Evolutionary conservation across 345 rosid genomes (phyloP), one percentile per base, ranked within the genome.

Genomic region (Bruguiera parviflora): DNA sequence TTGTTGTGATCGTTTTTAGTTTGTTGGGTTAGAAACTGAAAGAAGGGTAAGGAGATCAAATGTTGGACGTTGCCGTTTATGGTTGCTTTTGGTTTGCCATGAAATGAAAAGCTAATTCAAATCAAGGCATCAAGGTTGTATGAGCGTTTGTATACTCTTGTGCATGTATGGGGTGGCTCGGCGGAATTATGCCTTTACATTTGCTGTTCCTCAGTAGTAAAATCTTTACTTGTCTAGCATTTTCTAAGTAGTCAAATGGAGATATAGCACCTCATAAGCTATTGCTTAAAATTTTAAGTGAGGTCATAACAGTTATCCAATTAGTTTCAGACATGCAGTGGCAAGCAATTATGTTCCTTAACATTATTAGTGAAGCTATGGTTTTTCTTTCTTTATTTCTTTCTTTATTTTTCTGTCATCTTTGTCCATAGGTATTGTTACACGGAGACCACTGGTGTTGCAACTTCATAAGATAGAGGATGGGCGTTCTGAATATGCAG

Each of bases 371-470:
- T 13, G 1, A 43, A 43, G 49, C 49, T 43, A 10, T 39, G 15
- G 1, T 2, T 39, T 43, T 43, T 13, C 3, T 20, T 51, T 5
- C 5, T 27, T n/a, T 19, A 6, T 5, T 59, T 49, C 8, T 24
- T 25, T 46, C 20, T 51, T 10, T 4, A 2, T 39, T 6, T 31
- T 19, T 19, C n/a, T 5, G 25, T 64, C 29, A 21, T 56, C 0
- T 31, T 62, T n/a, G 69, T 69, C 5, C 11, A 22, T 62, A 96
- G 99, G 99, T 68, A 96, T 92, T 71, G 98, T 95, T 51, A 90
- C 99, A 6, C 82, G 99, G 78, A 90, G 99, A 80, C 99, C 99
- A 29, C 74, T 95, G 86, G 99, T 92, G 60, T 77, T 92, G 82
- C 99, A 95, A 77, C 98, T 95, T 79, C 99, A 95, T 69, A 89